Conservation (phyloP, 2,329 filamentous ascomycete genomes). For the Fusarium nematophilum region DNA sequence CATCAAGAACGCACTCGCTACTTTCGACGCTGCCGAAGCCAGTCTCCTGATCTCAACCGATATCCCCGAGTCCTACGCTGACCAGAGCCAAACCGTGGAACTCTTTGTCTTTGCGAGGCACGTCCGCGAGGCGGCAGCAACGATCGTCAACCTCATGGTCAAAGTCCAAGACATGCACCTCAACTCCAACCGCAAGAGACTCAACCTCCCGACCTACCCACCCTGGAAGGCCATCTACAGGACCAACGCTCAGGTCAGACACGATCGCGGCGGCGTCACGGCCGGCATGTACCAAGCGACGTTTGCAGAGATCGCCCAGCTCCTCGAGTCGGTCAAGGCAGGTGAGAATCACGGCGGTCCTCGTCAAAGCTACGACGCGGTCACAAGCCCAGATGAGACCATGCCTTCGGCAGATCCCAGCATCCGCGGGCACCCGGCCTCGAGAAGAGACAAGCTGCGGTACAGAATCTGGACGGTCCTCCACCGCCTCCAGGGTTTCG, state of each 20-base stretch:
- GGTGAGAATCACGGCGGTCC: conserved; percentile 47
- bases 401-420: conserved; percentile 54
- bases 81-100: conserved; percentile 62
- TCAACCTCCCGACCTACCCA: conserved; percentile 65
- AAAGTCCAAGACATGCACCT: conserved; percentile 62
- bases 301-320: conserved; percentile 56
- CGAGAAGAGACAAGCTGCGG: conserved; percentile 53
- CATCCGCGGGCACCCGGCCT: conserved; percentile 48
- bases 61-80: conserved; percentile 58
- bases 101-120: conserved; percentile 67
- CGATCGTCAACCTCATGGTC: conserved; percentile 58
- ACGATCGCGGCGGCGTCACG: conserved; percentile 68
- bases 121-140: conserved; percentile 62
- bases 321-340: conserved; percentile 57
- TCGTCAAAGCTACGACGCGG: conserved; percentile 33
- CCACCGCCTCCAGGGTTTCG: conserved; percentile 67
- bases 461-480: conserved; percentile 62
- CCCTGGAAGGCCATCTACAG: conserved; percentile 64
- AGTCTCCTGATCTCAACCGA: conserved; percentile 57
- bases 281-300: conserved; percentile 62
- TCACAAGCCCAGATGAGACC: conserved; percentile 44
- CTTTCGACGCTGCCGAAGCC: conserved; percentile 61
- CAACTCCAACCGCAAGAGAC: conserved; percentile 51
- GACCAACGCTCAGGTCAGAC: conserved; percentile 67
- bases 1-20: conserved; percentile 56